Evolutionary conservation across 129 eudicot species (phyloP).

Genomic region (Kitagawia praeruptora): DNA sequence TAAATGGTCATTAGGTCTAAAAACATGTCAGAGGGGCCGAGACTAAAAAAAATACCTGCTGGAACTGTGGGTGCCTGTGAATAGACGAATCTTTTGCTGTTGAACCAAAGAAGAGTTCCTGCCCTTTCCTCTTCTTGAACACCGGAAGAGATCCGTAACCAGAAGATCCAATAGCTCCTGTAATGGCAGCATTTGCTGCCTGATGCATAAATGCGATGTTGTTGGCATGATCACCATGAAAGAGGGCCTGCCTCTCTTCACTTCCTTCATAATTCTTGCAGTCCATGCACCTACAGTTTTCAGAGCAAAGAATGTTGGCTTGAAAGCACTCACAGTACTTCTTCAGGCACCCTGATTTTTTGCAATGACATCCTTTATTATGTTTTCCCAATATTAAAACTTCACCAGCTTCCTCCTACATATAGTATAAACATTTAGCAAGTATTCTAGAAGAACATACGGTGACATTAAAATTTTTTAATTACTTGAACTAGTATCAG

Average conservation of each 20-base stretch:
- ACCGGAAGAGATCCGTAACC: conserved; percentile 75
- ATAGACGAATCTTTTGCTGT: conserved; percentile 41
- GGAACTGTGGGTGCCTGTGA: conserved; percentile 47
- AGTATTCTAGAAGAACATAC: not conserved
- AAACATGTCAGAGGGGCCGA: not conserved
- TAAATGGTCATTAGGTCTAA: not conserved
- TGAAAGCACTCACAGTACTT: conserved; percentile 95
- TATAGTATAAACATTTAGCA: not conserved
- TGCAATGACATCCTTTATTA: conserved; percentile 97
- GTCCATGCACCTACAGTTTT: conserved; percentile 85
- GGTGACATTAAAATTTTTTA: not conserved
- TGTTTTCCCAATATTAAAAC: conserved; percentile 54
- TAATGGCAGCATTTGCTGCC: conserved; percentile 96
- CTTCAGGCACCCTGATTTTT: conserved; percentile 89
- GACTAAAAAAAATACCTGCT: conserved; percentile 40
- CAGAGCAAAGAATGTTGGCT: conserved; percentile 93
- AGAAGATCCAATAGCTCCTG: conserved; percentile 88
- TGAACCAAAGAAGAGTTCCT: conserved; percentile 52
- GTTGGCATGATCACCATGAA: conserved; percentile 71
- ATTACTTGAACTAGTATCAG: not conserved
- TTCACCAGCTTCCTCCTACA: conserved; percentile 81
- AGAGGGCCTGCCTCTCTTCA: conserved; percentile 89
- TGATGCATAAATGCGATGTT: conserved; percentile 66
- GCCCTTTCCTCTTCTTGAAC: conserved; percentile 63
- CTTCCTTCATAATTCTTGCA: conserved; percentile 94